Percentiles rank a stretch among this genome's conserved stretches.
phyloP scores from a whole-genome alignment of 78 protist genomes.

The Polysphondylium violaceum region DNA sequence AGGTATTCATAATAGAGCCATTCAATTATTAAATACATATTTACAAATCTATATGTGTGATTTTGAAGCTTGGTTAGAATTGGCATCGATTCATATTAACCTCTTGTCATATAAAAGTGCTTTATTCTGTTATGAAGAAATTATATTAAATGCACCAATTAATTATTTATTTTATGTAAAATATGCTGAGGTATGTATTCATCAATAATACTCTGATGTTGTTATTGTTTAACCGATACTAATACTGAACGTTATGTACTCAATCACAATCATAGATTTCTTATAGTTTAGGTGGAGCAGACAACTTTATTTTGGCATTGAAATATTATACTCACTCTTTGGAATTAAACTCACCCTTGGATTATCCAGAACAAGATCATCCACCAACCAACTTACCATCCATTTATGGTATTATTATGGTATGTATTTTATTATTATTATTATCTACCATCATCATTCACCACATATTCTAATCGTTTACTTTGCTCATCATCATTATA shows the following conservation, averaged over 20 bases:
- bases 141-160: constrained; percentile 50
- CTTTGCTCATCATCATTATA: neutral
- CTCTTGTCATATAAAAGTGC: constrained; percentile 23
- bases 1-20: constrained; percentile 21
- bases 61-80: constrained; percentile 69
- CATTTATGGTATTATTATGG: constrained; percentile 67
- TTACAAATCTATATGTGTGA: constrained; percentile 61
- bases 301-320: constrained; percentile 50
- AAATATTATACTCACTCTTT: constrained; percentile 67
- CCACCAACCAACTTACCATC: constrained; percentile 55
- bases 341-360: constrained; percentile 47
- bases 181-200: constrained; percentile 66
- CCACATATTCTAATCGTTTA: neutral
- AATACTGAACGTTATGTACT: neutral
- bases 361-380: neutral
- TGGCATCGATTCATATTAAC: constrained; percentile 29
- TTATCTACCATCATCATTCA: too few relatives aligned
- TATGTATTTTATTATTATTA: neutral
- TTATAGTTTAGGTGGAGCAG: constrained; percentile 56
- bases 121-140: constrained; percentile 54
- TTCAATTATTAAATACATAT: constrained; percentile 34
- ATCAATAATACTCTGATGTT: neutral
- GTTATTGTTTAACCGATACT: neutral
- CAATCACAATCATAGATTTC: neutral
- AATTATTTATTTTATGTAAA: constrained; percentile 46